phyloP scores from a whole-genome alignment of 2,329 filamentous ascomycete species.

The Daldinia sp. region DNA sequence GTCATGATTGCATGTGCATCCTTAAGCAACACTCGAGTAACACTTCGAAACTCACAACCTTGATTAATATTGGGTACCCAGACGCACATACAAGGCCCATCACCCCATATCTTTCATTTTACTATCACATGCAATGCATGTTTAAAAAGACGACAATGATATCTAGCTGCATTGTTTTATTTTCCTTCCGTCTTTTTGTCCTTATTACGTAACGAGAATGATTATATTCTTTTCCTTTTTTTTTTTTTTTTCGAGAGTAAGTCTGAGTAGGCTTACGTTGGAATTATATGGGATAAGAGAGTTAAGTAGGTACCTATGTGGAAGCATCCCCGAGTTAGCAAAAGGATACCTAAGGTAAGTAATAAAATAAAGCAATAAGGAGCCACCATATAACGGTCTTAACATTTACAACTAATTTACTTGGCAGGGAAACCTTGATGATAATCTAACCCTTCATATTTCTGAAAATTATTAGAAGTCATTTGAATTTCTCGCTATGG shows the following conservation, averaged over 20 bases:
- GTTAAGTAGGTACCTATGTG: no score
- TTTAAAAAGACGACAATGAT: conserved; percentile 23
- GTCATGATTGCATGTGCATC: conserved; percentile 18
- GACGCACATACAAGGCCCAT: conserved; percentile 11
- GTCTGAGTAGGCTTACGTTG: background rate
- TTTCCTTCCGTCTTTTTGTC: background rate
- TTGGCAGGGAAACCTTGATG: background rate
- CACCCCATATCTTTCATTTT: conserved; percentile 12
- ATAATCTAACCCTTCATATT: conserved; percentile 13
- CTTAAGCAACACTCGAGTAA: background rate
- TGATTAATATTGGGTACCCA: conserved; percentile 1
- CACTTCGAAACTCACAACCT: conserved; percentile 23
- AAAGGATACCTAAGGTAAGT: background rate
- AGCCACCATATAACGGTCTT: background rate
- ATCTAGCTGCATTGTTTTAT: background rate
- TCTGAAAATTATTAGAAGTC: background rate
- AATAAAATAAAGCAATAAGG: background rate
- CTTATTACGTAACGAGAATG: background rate
- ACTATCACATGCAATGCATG: conserved; percentile 15
- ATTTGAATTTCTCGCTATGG: background rate
- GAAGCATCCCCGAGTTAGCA: background rate
- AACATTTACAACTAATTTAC: background rate
- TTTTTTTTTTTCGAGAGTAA: background rate
- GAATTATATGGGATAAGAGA: background rate
- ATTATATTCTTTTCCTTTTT: background rate